These are phyloP conservation scores for Lasiosphaeriaceae sp. DNA, from an alignment of 495 filamentous ascomycete genomes.

Conservation along the genomic window DNA sequence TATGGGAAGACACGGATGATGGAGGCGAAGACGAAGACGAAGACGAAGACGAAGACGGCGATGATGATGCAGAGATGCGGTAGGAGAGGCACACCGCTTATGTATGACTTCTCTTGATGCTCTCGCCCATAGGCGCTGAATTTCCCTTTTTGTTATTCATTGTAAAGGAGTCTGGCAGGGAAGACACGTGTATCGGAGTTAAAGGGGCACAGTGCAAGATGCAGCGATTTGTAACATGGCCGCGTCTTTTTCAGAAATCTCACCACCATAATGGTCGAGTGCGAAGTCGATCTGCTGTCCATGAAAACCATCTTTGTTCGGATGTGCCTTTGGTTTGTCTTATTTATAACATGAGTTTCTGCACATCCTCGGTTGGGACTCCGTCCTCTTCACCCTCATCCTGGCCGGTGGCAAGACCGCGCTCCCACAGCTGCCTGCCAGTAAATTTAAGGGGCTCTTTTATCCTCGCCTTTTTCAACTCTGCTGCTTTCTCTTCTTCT, in stretches of 20 bases:
- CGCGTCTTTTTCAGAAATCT: not conserved
- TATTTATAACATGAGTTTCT: slow-evolving; percentile 66
- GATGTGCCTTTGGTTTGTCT: too few relatives aligned
- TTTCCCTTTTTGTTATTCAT: slow-evolving; percentile 8
- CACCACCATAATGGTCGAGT: too few relatives aligned
- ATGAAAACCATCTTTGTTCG: slow-evolving; percentile 17
- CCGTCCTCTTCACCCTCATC: slow-evolving; percentile 58
- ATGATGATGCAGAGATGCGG: slow-evolving; percentile 30
- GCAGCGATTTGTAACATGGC: not conserved
- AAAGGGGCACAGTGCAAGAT: not conserved
- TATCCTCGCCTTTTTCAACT: slow-evolving; percentile 67
- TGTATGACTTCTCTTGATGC: not conserved
- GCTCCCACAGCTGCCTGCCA: slow-evolving; percentile 81
- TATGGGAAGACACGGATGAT: slow-evolving; percentile 38
- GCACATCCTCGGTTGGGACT: slow-evolving; percentile 52
- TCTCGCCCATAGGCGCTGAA: slow-evolving; percentile 1
- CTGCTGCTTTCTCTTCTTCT: slow-evolving; percentile 68
- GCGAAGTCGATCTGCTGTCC: not conserved
- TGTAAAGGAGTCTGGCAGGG: slow-evolving; percentile 20
- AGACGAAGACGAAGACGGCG: slow-evolving; percentile 20
- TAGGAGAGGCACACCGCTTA: not conserved
- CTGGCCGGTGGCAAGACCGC: slow-evolving; percentile 72
- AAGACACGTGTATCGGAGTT: slow-evolving; percentile 11
- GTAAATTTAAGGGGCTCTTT: slow-evolving; percentile 65
- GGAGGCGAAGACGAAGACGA: slow-evolving; percentile 22